phyloP scores from a whole-genome alignment of 768 basidiomycete species.

The Mycena indigotica region DNA sequence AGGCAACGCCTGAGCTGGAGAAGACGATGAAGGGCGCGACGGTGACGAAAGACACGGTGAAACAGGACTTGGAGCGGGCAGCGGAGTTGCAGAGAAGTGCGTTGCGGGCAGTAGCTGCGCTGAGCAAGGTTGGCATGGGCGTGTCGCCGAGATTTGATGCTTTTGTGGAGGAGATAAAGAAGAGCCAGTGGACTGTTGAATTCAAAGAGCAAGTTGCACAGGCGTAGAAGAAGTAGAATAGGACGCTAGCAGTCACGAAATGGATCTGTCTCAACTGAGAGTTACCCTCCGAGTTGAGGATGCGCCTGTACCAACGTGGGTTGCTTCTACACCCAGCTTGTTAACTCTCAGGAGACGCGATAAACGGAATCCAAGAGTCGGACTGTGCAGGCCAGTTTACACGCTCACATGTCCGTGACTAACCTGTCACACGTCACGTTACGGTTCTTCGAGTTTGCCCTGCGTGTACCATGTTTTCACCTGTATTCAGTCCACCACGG shows the following conservation, averaged over 20 bases:
- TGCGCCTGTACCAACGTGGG: too few relatives aligned
- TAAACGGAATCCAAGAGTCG: too few relatives aligned
- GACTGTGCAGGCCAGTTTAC: too few relatives aligned
- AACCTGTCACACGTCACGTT: too few relatives aligned
- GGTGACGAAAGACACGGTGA: slow-evolving; percentile 93
- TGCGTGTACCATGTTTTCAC: background rate
- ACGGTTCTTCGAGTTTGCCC: too few relatives aligned
- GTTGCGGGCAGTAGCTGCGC: slow-evolving; percentile 81
- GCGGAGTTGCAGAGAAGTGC: slow-evolving; percentile 92
- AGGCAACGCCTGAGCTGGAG: slow-evolving; percentile 80
- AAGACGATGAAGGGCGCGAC: slow-evolving; percentile 88
- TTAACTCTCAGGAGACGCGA: too few relatives aligned
- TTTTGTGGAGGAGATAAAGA: slow-evolving; percentile 75
- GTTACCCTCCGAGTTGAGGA: too few relatives aligned
- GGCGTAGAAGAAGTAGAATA: slow-evolving; percentile 1
- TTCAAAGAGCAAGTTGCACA: slow-evolving; percentile 57
- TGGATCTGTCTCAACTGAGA: too few relatives aligned
- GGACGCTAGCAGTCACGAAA: too few relatives aligned
- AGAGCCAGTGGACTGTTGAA: slow-evolving; percentile 69
- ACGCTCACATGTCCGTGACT: too few relatives aligned
- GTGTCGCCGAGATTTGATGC: slow-evolving; percentile 76
- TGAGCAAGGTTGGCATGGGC: slow-evolving; percentile 73
- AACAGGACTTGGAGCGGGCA: slow-evolving; percentile 85
- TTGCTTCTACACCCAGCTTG: too few relatives aligned
- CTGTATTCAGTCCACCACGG: background rate